A percentile compares a stretch with the other conserved stretches of the same genome.
These are phyloP conservation scores for Termitomyces sp. DNA, from an alignment of 768 basidiomycete species.

Conservation along the genomic window DNA sequence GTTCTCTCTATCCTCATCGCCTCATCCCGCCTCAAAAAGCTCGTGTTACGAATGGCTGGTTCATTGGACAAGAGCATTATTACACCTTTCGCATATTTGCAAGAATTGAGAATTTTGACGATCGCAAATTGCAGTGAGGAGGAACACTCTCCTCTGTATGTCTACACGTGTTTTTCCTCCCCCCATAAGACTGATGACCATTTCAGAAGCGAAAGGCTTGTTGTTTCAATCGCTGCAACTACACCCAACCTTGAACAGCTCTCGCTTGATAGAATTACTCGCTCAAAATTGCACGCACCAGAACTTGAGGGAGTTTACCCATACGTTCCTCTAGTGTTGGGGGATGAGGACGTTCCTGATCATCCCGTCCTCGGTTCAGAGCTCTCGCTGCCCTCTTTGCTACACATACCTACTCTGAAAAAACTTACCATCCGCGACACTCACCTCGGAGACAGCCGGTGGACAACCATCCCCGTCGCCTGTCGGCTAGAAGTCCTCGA, in stretches of 20 bases:
- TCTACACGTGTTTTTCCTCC: constrained; percentile 8
- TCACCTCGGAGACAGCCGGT: constrained; percentile 61
- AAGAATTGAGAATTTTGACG: constrained; percentile 39
- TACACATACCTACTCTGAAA: constrained; percentile 57
- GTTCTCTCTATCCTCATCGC: constrained; percentile 48
- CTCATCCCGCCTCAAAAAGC: constrained; percentile 42
- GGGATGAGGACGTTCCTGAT: constrained; percentile 57
- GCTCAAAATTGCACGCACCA: constrained; percentile 62
- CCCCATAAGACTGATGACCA: constrained; percentile 3
- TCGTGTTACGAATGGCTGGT: constrained; percentile 45
- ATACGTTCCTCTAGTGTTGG: constrained; percentile 55
- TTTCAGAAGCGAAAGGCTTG: constrained; percentile 62
- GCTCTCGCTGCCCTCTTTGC: constrained; percentile 61
- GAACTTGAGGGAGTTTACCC: constrained; percentile 52
- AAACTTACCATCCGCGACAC: constrained; percentile 66
- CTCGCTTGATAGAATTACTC: constrained; percentile 58
- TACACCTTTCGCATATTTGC: constrained; percentile 41
- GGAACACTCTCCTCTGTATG: constrained; percentile 39
- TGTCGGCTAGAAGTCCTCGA: constrained; percentile 56
- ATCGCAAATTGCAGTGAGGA: constrained; percentile 46
- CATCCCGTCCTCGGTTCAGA: constrained; percentile 51
- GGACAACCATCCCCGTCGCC: constrained; percentile 47
- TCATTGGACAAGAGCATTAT: constrained; percentile 47
- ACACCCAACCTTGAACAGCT: constrained; percentile 52
- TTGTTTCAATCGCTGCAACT: constrained; percentile 63